Evolutionary conservation across 2,329 filamentous ascomycete species (phyloP).

Genomic region (Dactylonectria macrodidyma): DNA sequence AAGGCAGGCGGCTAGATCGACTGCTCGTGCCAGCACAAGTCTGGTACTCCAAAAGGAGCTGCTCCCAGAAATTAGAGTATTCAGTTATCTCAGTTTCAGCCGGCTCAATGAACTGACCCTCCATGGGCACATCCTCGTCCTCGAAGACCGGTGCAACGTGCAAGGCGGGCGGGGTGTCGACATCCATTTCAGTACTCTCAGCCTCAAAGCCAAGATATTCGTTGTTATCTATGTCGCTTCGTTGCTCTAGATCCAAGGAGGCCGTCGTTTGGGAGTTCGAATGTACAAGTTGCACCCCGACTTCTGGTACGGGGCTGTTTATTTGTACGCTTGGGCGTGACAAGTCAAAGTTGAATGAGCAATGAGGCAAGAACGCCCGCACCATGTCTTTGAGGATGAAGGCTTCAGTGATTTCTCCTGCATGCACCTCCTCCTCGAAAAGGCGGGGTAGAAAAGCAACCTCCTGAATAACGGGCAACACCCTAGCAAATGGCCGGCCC

Average conservation of each 20-base stretch:
- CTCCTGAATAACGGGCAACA: not conserved
- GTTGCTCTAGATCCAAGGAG: slow-evolving; percentile 1
- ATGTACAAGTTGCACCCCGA: not conserved
- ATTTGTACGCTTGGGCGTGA: not conserved
- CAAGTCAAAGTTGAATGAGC: slow-evolving; percentile 1
- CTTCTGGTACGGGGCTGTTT: not conserved
- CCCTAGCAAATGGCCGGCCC: not conserved
- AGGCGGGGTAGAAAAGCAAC: slow-evolving; percentile 2
- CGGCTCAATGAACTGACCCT: not conserved
- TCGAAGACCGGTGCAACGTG: not conserved
- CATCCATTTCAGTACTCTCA: not conserved
- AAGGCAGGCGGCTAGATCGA: slow-evolving; percentile 2
- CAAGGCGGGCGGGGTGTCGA: not conserved
- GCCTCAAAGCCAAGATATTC: not conserved
- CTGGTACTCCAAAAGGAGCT: slow-evolving; percentile 2
- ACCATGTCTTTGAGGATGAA: not conserved
- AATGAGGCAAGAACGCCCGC: not conserved
- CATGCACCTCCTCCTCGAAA: not conserved
- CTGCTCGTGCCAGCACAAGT: not conserved
- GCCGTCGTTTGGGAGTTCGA: not conserved
- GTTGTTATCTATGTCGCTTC: not conserved
- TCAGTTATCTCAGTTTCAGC: not conserved
- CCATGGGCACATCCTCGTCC: not conserved
- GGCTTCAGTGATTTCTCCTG: slow-evolving; percentile 2
- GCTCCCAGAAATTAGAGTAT: not conserved